Base-by-base conservation (phyloP, 2,329 filamentous ascomycete species). In the Penicillium sp. region DNA sequence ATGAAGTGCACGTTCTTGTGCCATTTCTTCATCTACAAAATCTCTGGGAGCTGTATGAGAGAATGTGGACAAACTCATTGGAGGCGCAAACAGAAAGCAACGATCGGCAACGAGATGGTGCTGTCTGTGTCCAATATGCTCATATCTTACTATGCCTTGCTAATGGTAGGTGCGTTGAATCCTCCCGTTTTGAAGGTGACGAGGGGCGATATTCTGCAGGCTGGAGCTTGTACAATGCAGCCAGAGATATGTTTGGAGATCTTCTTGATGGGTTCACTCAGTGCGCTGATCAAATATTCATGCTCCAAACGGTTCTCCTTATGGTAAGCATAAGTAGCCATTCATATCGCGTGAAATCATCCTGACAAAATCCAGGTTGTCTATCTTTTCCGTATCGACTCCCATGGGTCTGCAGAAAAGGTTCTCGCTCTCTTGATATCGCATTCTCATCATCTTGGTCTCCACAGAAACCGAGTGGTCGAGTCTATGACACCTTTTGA, bases 211-310 rank as follows among this genome's bases (percentile, higher is more conserved):
- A 68, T 46, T 68, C 67, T 10, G 62, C 63, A 16, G 65, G 65
- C 5, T 68, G 66, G 66, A 68, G 62, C 31, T 51, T 68, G 3
- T 68, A 66, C 19, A 53, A 55, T 37, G 65, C 66, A 13, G 61
- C 63, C 7, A 39, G 57, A 24, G 63, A 66, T 27, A 49, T 41
- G 6, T 39, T 49, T 13, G 48, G 48, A 19, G 48, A 39, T 27
- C 33, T 49, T 5, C 27, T 66, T 2, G 53, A 56, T 24, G 49
- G 57, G 9, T 63, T 65, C 10, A 45, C 49, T 26, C 52, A 59
- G n/a, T 64, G 59, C 19, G 27, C 50, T 19, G 54, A 64, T 19
- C 59, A 61, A 22, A 33, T 33, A 0, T 43, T 52, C 21, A 26
- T 52, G 22, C 49, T 52, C 14, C 49, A 52, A 21, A 52, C 49